Evolutionary conservation across 2,329 filamentous ascomycete genomes (phyloP), one percentile per base, ranked within the genome.

Genomic region (Mariannaea elegans): DNA sequence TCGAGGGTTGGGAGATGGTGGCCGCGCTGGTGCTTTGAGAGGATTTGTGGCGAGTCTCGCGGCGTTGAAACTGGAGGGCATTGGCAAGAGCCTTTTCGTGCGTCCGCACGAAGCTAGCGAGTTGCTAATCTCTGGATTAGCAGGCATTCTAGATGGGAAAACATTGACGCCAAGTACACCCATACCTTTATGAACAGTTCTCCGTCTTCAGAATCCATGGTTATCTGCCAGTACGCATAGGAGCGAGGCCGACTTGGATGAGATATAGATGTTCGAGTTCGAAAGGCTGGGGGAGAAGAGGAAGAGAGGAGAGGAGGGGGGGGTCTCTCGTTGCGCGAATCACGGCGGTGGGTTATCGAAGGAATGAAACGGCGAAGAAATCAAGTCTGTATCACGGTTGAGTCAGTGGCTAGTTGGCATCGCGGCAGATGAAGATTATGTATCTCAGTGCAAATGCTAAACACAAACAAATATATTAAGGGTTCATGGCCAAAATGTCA

Each of bases 41-140:
- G 56, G 87, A 79, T 67, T 85, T 86, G 87, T 94, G 88, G 71
- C 89, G 90, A 63, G 86, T 81, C 71, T 92, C 89, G 70, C 92
- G 88, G 76, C 90, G 90, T 56, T 76, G 76, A 70, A 96, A 84
- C 77, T 97, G 94, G 64, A 97, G 83, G 71, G 94, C 94, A 81
- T 98, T 98, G 74, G 95, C 95, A 64, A 99, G 87, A 34, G 94
- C 94, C 80, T 97, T 97, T 80, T 99, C 95, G 82, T 99, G 93
- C 56, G 93, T 97, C 64, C 94, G 93, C 79, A 99, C 93, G 79
- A 97, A 98, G 80, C 90, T 90, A 75, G 94, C 94, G 76, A 99
- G 86, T 84, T 97, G 95, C 94, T 97, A 76, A 36, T 13, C 52
- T 27, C 34, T 19, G 36, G 62, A 70, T 78, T 62, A 80, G 76